Evolutionary conservation across 306 rosid species (phyloP).

Genomic region (Malus asiatica): DNA sequence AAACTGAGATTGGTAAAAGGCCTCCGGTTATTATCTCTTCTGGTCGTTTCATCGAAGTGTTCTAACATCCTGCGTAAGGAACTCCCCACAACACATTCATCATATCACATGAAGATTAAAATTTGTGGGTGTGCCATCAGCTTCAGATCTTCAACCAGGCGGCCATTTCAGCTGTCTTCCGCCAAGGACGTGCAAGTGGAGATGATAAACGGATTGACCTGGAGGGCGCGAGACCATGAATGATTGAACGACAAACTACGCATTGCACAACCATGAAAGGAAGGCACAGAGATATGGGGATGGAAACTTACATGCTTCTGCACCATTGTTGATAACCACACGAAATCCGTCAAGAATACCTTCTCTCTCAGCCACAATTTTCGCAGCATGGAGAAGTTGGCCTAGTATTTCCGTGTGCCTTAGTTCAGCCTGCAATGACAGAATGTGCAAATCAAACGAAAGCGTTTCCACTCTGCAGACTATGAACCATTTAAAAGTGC

Average conservation of each 20-base stretch:
- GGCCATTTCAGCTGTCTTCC: slow-evolving; percentile 91
- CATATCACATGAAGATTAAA: background rate
- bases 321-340: slow-evolving; percentile 75
- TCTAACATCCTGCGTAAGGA: background rate
- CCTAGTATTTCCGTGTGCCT: slow-evolving; percentile 74
- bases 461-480: background rate
- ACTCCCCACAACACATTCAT: background rate
- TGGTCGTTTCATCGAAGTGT: background rate
- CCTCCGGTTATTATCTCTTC: background rate
- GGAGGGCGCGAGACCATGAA: slow-evolving; percentile 1
- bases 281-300: background rate
- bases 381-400: slow-evolving; percentile 69
- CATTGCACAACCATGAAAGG: background rate
- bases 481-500: too few relatives aligned
- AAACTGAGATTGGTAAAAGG: background rate
- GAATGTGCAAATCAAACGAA: background rate
- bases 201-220: slow-evolving; percentile 92
- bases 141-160: slow-evolving; percentile 52
- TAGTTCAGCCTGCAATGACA: slow-evolving; percentile 46
- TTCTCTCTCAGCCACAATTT: slow-evolving; percentile 73
- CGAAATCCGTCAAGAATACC: slow-evolving; percentile 80
- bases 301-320: slow-evolving; percentile 57
- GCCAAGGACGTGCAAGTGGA: slow-evolving; percentile 84
- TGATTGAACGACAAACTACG: background rate
- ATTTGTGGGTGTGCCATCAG: background rate